Percentiles rank a stretch among this genome's conserved stretches.
Evolutionary conservation across 192 early-diverging fungal genomes (phyloP).

Genomic region (Umbelopsis sp.): DNA sequence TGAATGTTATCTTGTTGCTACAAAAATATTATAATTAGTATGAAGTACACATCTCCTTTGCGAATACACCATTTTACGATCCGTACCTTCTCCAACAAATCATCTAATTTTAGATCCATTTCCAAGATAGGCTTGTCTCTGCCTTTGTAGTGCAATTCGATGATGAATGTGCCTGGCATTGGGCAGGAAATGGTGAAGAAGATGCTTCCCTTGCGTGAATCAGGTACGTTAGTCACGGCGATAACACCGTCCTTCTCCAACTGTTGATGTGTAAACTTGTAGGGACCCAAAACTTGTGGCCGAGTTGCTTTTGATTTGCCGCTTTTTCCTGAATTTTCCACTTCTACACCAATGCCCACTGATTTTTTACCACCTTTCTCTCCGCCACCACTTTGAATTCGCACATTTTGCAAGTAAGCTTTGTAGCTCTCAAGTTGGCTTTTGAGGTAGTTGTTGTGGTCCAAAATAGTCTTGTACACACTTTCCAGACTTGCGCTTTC

Average conservation of each 20-base stretch:
- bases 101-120: constrained; percentile 93
- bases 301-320: constrained; percentile 44
- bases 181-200: constrained; percentile 91
- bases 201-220: constrained; percentile 82
- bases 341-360: constrained; percentile 69
- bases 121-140: constrained; percentile 91
- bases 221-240: constrained; percentile 88
- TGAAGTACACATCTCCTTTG: neutral
- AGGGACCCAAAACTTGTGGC: constrained; percentile 61
- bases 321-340: constrained; percentile 49
- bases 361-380: constrained; percentile 43
- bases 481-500: constrained; percentile 78
- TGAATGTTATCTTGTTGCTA: constrained; percentile 91
- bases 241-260: constrained; percentile 95
- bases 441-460: constrained; percentile 91
- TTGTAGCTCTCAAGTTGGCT: constrained; percentile 93
- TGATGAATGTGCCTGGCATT: constrained; percentile 86
- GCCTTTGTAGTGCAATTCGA: constrained; percentile 88
- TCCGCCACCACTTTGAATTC: constrained; percentile 62
- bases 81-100: constrained; percentile 73
- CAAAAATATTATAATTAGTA: constrained; percentile 7
- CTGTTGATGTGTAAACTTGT: constrained; percentile 81
- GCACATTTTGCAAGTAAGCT: constrained; percentile 92
- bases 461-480: constrained; percentile 91
- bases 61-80: neutral